These are phyloP conservation scores for Malassezia arunalokei DNA, from an alignment of 1,284 basidiomycete genomes.

Conservation along the genomic window DNA sequence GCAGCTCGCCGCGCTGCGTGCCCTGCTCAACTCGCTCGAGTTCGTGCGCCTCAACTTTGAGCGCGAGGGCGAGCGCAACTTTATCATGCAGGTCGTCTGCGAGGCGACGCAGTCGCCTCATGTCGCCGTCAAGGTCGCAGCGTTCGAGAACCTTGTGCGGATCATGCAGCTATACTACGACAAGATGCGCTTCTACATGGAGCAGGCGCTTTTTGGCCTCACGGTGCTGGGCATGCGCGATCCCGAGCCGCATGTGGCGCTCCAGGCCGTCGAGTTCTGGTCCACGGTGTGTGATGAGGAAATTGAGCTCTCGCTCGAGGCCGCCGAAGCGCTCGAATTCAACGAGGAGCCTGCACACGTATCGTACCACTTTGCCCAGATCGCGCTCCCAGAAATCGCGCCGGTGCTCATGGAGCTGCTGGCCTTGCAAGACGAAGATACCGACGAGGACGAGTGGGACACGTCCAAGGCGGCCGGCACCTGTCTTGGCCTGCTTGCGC, in stretches of 20 bases:
- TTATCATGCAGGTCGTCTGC: constrained; percentile 99
- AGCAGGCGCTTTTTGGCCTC: constrained; percentile 89
- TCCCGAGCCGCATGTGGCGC: constrained; percentile 72
- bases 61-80: constrained; percentile 74
- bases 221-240: constrained; percentile 99
- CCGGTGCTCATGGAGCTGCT: constrained; percentile 81
- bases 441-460: constrained; percentile 98
- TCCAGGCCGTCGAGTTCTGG: constrained; percentile 99
- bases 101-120: constrained; percentile 89
- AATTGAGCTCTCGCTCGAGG: constrained; percentile 80
- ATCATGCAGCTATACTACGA: constrained; percentile 99
- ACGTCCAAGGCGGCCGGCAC: constrained; percentile 95
- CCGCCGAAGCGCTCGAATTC: constrained; percentile 82
- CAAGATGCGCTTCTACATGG: constrained; percentile 99
- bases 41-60: constrained; percentile 98
- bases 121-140: constrained; percentile 51
- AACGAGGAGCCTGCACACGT: constrained; percentile 78
- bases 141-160: constrained; percentile 82
- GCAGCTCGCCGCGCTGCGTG: constrained; percentile 85
- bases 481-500: constrained; percentile 75
- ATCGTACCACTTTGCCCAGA: constrained; percentile 82
- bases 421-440: constrained; percentile 87
- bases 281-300: constrained; percentile 98
- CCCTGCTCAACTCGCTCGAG: constrained; percentile 88
- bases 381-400: constrained; percentile 83